phyloP scores from a whole-genome alignment of 768 basidiomycete genomes.

The Rubroboletus pulcherrimus region DNA sequence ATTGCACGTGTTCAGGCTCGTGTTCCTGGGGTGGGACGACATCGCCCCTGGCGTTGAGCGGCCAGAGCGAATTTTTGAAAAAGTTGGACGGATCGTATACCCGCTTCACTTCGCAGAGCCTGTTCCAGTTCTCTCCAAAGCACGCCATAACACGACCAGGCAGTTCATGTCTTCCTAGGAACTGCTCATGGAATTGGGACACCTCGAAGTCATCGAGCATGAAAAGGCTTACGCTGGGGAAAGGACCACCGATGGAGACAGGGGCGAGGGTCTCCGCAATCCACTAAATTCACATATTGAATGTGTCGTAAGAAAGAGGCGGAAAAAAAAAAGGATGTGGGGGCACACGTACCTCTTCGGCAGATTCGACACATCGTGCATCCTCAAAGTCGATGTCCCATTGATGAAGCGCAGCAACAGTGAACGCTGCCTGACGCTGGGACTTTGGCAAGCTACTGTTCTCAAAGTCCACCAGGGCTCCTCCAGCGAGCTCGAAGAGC shows the following conservation, averaged over 20 bases:
- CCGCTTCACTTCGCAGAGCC: constrained; percentile 67
- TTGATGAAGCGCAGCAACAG: constrained; percentile 86
- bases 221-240: constrained; percentile 67
- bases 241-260: constrained; percentile 73
- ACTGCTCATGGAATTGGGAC: constrained; percentile 41
- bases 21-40: constrained; percentile 54
- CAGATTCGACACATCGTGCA: constrained; percentile 73
- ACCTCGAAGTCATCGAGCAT: constrained; percentile 15
- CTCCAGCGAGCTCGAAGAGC: constrained; percentile 89
- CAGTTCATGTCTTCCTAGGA: constrained; percentile 69
- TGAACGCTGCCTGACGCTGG: constrained; percentile 79
- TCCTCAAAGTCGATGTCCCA: constrained; percentile 87
- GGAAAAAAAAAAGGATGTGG: not conserved
- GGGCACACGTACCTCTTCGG: constrained; percentile 60
- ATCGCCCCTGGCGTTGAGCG: constrained; percentile 55
- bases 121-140: constrained; percentile 72
- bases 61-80: constrained; percentile 81
- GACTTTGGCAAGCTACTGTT: constrained; percentile 71
- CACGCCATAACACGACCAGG: constrained; percentile 59
- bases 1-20: constrained; percentile 45
- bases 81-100: constrained; percentile 73
- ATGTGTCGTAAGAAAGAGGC: constrained; percentile 9
- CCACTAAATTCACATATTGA: constrained; percentile 49
- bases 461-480: constrained; percentile 70
- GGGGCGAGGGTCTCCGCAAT: constrained; percentile 68